Conservation (phyloP, 1,284 basidiomycete species). For the Puccinia polysora region DNA sequence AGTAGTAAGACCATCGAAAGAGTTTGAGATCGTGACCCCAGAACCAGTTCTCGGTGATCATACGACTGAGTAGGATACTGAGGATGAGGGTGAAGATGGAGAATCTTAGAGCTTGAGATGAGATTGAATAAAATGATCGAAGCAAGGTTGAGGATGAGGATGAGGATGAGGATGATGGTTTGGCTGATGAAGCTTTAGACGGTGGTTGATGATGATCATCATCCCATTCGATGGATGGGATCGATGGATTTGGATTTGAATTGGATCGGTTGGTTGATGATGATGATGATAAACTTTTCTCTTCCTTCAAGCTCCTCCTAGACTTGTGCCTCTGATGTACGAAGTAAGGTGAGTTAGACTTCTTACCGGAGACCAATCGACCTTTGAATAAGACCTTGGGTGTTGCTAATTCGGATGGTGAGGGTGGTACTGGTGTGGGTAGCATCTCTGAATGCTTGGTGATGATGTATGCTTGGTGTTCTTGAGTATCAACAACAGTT, state of each 20-base stretch:
- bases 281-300: neutral
- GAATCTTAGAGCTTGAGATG: neutral
- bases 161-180: neutral
- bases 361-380: conserved; percentile 65
- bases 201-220: neutral
- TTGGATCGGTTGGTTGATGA: neutral
- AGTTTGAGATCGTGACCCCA: conserved; percentile 37
- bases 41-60: conserved; percentile 42
- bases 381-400: conserved; percentile 27
- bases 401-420: conserved; percentile 14
- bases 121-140: neutral
- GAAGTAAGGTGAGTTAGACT: conserved; percentile 73
- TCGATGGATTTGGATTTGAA: neutral
- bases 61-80: conserved; percentile 17
- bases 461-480: too few species aligned
- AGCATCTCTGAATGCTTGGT: too few species aligned
- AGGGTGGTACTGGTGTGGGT: conserved; percentile 19
- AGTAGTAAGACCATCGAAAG: conserved; percentile 13
- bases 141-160: neutral
- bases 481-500: too few species aligned
- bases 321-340: conserved; percentile 56
- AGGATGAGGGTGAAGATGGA: conserved; percentile 5
- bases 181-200: too few species aligned
- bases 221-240: neutral
- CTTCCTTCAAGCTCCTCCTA: neutral